These are phyloP conservation scores for Margaritispora aquatica DNA, from an alignment of 495 filamentous ascomycete genomes.

Conservation along the genomic window DNA sequence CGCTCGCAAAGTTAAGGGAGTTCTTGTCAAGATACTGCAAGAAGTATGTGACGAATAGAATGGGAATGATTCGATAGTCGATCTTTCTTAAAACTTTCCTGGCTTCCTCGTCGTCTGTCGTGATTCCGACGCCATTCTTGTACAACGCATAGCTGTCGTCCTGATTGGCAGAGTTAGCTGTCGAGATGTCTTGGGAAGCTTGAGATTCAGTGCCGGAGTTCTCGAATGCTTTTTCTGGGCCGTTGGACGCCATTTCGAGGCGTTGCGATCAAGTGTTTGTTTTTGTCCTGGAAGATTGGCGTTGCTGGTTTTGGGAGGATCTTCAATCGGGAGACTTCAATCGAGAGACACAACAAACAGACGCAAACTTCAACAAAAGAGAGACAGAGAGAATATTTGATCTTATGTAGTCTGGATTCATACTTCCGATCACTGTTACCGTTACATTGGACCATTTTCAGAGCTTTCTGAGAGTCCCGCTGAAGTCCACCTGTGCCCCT, in stretches of 20 bases:
- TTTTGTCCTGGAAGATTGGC: neutral
- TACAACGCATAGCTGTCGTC: constrained; percentile 43
- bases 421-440: neutral
- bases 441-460: neutral
- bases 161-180: constrained; percentile 28
- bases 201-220: neutral
- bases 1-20: constrained; percentile 52
- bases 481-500: neutral
- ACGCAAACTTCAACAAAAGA: neutral
- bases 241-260: neutral
- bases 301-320: neutral
- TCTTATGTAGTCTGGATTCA: neutral
- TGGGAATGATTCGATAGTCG: constrained; percentile 46
- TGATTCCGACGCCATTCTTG: constrained; percentile 29
- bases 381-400: neutral
- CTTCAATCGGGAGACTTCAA: neutral
- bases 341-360: neutral
- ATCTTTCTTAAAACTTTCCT: constrained; percentile 47
- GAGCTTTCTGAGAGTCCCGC: neutral
- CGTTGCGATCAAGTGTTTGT: neutral
- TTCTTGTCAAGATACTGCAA: constrained; percentile 56
- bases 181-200: constrained; percentile 8
- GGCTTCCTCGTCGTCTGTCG: constrained; percentile 29
- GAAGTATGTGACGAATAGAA: constrained; percentile 51
- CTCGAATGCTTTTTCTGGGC: constrained; percentile 5